A percentile compares a stretch with the other conserved stretches of the same genome.
Evolutionary conservation across 805 yeast species (phyloP).

Genomic region (Candida vartiovaarae): DNA sequence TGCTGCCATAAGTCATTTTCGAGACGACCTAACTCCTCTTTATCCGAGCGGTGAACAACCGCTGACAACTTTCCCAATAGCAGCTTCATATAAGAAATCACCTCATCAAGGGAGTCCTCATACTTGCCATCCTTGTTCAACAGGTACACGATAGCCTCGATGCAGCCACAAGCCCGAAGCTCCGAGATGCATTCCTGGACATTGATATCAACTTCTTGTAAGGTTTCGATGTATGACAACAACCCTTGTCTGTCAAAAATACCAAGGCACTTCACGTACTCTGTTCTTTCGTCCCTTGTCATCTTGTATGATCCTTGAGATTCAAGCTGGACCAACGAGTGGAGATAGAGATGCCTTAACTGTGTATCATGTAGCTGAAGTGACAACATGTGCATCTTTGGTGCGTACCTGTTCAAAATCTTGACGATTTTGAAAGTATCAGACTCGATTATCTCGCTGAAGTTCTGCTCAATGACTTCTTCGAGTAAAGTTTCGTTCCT

Average conservation of each 20-base stretch:
- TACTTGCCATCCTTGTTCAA: slow-evolving; percentile 8
- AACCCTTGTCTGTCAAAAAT: slow-evolving; percentile 12
- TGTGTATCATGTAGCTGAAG: slow-evolving; percentile 15
- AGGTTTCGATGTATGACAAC: slow-evolving; percentile 14
- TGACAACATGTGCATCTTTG: slow-evolving; percentile 13
- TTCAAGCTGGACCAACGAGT: slow-evolving; percentile 18
- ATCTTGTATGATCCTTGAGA: slow-evolving; percentile 13
- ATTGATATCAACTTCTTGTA: slow-evolving; percentile 19
- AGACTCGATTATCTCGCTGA: slow-evolving; percentile 21
- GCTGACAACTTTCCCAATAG: slow-evolving; percentile 12
- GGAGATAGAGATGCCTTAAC: slow-evolving; percentile 19
- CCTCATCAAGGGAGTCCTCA: slow-evolving; percentile 21
- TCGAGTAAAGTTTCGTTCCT: slow-evolving; percentile 15
- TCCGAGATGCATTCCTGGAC: slow-evolving; percentile 18
- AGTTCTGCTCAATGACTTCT: slow-evolving; percentile 10
- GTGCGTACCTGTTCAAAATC: slow-evolving; percentile 22
- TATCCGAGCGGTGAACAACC: slow-evolving; percentile 5
- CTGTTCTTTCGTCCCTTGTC: slow-evolving; percentile 15
- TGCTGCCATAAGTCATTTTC: slow-evolving; percentile 31
- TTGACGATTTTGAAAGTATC: slow-evolving; percentile 23
- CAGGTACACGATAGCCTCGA: slow-evolving; percentile 21
- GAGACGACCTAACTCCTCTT: slow-evolving; percentile 7
- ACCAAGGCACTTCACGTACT: slow-evolving; percentile 14
- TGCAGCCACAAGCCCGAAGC: slow-evolving; percentile 17
- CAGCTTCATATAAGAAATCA: slow-evolving; percentile 7